A percentile compares a stretch with the other conserved stretches of the same genome.
Conservation (phyloP, 805 yeast genomes). For the Starmerella etchellsii region DNA sequence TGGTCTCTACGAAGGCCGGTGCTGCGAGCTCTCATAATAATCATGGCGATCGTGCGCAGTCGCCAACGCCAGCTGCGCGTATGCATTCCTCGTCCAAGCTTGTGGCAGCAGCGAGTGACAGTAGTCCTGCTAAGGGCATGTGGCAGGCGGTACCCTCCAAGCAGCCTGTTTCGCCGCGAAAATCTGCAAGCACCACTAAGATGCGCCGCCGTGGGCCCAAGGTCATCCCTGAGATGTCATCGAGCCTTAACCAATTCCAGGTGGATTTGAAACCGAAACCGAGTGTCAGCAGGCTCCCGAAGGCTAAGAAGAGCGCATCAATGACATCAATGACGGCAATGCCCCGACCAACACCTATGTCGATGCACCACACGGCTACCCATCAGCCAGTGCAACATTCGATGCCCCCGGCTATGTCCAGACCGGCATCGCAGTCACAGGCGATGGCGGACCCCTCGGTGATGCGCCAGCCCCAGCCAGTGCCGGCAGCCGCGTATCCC, state of each 20-base stretch:
- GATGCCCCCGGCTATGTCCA: too few species aligned
- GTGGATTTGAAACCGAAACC: constrained; percentile 20
- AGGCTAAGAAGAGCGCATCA: not conserved
- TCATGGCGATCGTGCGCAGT: constrained; percentile 7
- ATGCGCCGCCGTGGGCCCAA: constrained; percentile 16
- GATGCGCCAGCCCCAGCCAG: too few species aligned
- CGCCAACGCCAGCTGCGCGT: constrained; percentile 26
- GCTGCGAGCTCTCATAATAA: not conserved
- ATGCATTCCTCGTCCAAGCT: constrained; percentile 21
- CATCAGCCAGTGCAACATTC: too few species aligned
- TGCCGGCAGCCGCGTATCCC: too few species aligned
- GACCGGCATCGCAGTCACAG: too few species aligned
- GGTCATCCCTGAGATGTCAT: constrained; percentile 23
- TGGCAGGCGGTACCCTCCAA: constrained; percentile 15
- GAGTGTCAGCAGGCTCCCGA: not conserved
- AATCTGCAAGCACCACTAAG: constrained; percentile 9
- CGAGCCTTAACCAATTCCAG: constrained; percentile 25
- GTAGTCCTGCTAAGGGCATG: constrained; percentile 26
- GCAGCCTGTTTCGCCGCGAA: constrained; percentile 14
- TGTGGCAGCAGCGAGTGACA: constrained; percentile 24
- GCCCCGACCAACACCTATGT: too few species aligned
- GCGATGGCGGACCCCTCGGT: too few species aligned
- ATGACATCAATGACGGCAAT: not conserved
- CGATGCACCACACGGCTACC: too few species aligned
- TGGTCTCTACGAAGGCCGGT: constrained; percentile 8